Base-by-base conservation (phyloP, 176 grass and related monocot genomes). In the Hsuehochloa calcarea region DNA sequence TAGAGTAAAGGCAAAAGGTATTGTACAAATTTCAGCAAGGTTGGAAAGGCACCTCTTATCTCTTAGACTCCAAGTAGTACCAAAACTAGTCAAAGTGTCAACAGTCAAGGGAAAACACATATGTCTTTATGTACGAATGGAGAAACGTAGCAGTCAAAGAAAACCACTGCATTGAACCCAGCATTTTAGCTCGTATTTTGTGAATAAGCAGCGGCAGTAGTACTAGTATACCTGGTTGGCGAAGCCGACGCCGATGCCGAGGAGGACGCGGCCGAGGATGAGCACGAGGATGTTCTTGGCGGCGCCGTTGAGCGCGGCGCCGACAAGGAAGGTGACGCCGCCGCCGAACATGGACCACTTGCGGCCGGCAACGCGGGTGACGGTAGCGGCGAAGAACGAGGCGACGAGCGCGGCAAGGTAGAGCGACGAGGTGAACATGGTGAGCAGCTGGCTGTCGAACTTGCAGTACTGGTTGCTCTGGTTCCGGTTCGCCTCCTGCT, bases 271-370 rank as follows among this genome's bases (percentile, higher is more conserved):
- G 20, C 95, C 95, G 52, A 98, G 62, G 78, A 98, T 98, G 74
- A 98, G 95, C 91, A 90, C 92, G 58, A 85, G 20, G 4, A 98
- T 77, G 72, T 93, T 79, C 60, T 74, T 52, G 61, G 95, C 93
- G 0, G 85, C 89, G 80, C 95, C 96, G 52, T 88, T 98, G 72
- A 98, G 76, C 19, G 91, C 87, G 0, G 96, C 93, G 26, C 96
- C 96, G 62, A 92, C 3, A 22, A 98, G 87, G 90, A 98, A 98
- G 44, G 93, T 95, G 74, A 98, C 59, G 13, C 96, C 96, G 37
- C 96, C 96, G 22, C 89, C 77, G 74, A 98, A 87, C 96, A 98
- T 98, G 83, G 96, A 98, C 96, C 93, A 95, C 74, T 98, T 98
- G 40, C 96, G 85, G 0, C 96, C 96, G 5, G 94, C 89, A 59